Conservation (phyloP, 163 green algal species). For the Smithsoniella earleae region DNA sequence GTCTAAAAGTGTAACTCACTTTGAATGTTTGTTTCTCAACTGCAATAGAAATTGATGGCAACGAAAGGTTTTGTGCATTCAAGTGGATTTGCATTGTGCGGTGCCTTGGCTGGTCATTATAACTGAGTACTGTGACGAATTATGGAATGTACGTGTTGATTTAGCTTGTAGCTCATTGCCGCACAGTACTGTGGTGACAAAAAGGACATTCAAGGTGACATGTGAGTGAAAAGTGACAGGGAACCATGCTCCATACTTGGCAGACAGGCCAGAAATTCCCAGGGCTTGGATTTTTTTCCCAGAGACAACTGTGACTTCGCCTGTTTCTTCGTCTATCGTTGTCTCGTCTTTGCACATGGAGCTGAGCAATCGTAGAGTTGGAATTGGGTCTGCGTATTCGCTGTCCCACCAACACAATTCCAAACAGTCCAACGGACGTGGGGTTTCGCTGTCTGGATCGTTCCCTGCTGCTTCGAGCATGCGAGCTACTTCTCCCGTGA, state of each 20-base stretch:
- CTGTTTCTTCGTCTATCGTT: not conserved
- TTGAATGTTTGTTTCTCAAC: too few species aligned
- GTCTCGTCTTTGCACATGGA: constrained; percentile 20
- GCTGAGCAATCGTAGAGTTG: not conserved
- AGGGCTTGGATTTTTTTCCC: not conserved
- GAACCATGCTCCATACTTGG: not conserved
- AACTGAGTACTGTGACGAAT: too few species aligned
- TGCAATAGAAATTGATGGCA: too few species aligned
- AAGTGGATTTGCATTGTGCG: too few species aligned
- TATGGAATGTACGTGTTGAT: too few species aligned
- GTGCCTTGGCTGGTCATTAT: too few species aligned
- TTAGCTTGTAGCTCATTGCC: too few species aligned
- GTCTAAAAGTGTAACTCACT: too few species aligned
- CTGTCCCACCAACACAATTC: constrained; percentile 25
- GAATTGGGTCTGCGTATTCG: not conserved
- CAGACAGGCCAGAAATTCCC: constrained; percentile 9
- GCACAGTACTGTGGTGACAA: too few species aligned
- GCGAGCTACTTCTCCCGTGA: not conserved
- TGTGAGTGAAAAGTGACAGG: not conserved
- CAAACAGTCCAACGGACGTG: constrained; percentile 1
- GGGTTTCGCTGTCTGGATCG: not conserved
- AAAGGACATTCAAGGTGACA: not conserved
- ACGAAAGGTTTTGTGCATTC: too few species aligned
- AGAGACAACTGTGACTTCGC: constrained; percentile 5
- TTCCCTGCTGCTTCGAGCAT: not conserved